Evolutionary conservation across 2,329 filamentous ascomycete species (phyloP), one percentile per base, ranked within the genome.

Genomic region (Pyricularia sp.): DNA sequence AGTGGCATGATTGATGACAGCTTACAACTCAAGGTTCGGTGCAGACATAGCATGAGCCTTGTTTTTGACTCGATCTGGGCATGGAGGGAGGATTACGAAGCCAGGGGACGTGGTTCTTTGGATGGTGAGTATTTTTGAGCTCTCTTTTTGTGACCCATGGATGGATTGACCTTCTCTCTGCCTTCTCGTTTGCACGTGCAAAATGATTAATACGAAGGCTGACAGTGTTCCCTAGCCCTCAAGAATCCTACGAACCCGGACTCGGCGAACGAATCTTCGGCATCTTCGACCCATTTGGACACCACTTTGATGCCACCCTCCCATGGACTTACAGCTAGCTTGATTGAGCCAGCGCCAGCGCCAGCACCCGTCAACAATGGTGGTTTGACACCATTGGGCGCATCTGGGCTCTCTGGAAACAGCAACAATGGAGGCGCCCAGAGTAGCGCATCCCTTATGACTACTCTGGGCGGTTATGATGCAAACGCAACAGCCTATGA

Each of bases 201-300:
- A 59, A 28, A 59, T 26, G 55, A 59, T 59, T 28, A 26, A 59
- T 59, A 26, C 26, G 13, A 19, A 59, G 55, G 24, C 24, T 59
- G 55, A 59, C 55, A 59, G 55, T 59, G 12, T 28, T 59, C 40
- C 10, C 68, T 69, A 76, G 91, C 90, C 69, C 84, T 92, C 67
- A 92, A 93, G 73, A 91, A 94, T 72, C 90, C 91, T 59, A 96
- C 92, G 65, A 89, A 93, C 73, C 89, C 90, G 59, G 90, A 94
- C 74, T 91, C 88, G 64, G 84, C 85, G 71, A 86, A 86, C 72
- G 87, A 90, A 74, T 90, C 87, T 64, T 88, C 87, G 68, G 83
- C 85, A 65, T 86, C 86, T 40, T 90, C 87, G 16, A 84, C 84
- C 68, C 86, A 82, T 74, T 80, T 83, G 74, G 87, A 84, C 72